Evolutionary conservation across 495 filamentous ascomycete species (phyloP).

Genomic region (Hypoxylon intermedium): DNA sequence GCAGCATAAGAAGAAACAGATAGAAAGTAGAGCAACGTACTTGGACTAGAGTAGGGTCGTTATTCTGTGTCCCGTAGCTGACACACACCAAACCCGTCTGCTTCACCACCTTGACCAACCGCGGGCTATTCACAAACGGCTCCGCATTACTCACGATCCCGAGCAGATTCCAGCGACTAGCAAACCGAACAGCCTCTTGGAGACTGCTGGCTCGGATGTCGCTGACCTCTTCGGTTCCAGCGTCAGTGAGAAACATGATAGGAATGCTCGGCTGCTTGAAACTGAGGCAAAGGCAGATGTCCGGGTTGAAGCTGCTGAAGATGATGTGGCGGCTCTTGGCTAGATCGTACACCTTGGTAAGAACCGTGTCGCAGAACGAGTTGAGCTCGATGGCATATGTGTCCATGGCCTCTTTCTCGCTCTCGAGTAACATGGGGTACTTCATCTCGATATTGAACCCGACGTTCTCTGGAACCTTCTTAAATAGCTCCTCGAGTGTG

Average conservation of each 20-base stretch:
- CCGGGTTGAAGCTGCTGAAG: slow-evolving; percentile 96
- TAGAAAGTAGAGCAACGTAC: slow-evolving; percentile 55
- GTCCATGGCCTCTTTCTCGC: slow-evolving; percentile 95
- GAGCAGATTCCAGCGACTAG: slow-evolving; percentile 89
- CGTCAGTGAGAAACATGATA: slow-evolving; percentile 92
- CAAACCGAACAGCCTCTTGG: slow-evolving; percentile 94
- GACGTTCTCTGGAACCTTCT: slow-evolving; percentile 75
- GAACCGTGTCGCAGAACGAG: slow-evolving; percentile 92
- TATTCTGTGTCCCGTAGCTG: slow-evolving; percentile 90
- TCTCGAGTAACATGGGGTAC: slow-evolving; percentile 96
- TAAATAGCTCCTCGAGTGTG: slow-evolving; percentile 91
- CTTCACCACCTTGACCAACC: slow-evolving; percentile 96
- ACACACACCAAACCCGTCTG: slow-evolving; percentile 93
- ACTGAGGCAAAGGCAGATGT: slow-evolving; percentile 89
- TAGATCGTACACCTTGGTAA: slow-evolving; percentile 79
- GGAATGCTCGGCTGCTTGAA: slow-evolving; percentile 97
- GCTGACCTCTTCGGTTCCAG: slow-evolving; percentile 74
- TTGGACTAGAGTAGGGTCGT: slow-evolving; percentile 82
- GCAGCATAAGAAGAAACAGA: neutral
- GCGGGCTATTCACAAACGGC: slow-evolving; percentile 83
- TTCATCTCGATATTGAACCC: slow-evolving; percentile 99
- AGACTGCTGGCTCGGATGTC: slow-evolving; percentile 92
- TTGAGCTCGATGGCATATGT: slow-evolving; percentile 96
- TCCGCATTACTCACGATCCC: slow-evolving; percentile 87
- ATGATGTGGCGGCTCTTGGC: slow-evolving; percentile 81